Conservation (phyloP, 2,329 filamentous ascomycete genomes). For the Monosporascus sp. region DNA sequence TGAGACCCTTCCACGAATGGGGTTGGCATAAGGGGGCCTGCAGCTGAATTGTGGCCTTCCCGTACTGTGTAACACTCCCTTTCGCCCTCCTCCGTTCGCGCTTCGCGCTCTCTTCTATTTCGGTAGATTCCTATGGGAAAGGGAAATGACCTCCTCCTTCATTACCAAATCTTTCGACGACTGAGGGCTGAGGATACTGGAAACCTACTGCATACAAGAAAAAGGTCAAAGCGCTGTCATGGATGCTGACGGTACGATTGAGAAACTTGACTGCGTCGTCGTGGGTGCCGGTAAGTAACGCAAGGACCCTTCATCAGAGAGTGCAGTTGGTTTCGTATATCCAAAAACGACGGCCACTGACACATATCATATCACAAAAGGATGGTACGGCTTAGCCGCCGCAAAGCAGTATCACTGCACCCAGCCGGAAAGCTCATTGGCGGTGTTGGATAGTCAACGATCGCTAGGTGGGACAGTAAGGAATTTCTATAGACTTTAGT, state of each 20-base stretch:
- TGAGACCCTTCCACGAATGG: too few species aligned
- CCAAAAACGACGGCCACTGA: not conserved
- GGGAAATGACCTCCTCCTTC: not conserved
- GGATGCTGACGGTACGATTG: slow-evolving; percentile 27
- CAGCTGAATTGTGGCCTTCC: too few species aligned
- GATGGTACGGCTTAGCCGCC: slow-evolving; percentile 52
- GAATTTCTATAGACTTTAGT: not conserved
- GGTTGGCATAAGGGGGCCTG: too few species aligned
- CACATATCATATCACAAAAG: slow-evolving; percentile 18
- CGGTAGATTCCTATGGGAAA: too few species aligned
- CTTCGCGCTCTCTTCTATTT: too few species aligned
- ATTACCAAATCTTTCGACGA: not conserved
- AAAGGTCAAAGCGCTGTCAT: slow-evolving; percentile 2
- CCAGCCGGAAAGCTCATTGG: slow-evolving; percentile 50
- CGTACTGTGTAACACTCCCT: too few species aligned
- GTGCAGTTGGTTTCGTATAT: not conserved
- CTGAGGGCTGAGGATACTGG: not conserved
- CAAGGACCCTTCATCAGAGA: not conserved
- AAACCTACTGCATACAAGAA: not conserved
- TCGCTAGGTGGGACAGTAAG: slow-evolving; percentile 55
- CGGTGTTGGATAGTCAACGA: slow-evolving; percentile 51
- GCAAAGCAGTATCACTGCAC: slow-evolving; percentile 58
- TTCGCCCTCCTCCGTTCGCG: too few species aligned
- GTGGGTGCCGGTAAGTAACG: slow-evolving; percentile 46
- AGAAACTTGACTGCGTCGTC: slow-evolving; percentile 42